Evolutionary conservation across 2,329 filamentous ascomycete genomes (phyloP).

Genomic region (Cucurbitaria berberidis): DNA sequence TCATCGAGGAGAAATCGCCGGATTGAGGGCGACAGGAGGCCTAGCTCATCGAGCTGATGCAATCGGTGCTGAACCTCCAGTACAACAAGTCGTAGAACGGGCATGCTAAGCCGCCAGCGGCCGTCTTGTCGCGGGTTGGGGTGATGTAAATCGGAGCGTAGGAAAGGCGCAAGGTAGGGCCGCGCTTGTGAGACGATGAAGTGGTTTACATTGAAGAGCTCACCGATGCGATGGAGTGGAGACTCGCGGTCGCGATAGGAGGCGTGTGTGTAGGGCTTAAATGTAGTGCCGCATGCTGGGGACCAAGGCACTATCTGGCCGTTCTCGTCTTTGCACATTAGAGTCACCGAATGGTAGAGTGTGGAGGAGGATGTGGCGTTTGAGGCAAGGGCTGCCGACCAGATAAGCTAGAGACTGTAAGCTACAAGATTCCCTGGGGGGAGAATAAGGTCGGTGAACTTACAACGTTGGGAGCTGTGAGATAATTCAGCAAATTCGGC

Average conservation of each 20-base stretch:
- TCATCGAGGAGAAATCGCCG: slow-evolving; percentile 83
- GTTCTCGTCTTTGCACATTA: slow-evolving; percentile 78
- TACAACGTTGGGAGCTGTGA: slow-evolving; percentile 92
- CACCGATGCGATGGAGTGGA: slow-evolving; percentile 73
- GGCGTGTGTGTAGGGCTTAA: slow-evolving; percentile 69
- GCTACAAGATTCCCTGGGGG: neutral
- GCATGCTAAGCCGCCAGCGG: slow-evolving; percentile 63
- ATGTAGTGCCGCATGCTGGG: slow-evolving; percentile 64
- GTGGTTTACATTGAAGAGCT: slow-evolving; percentile 92
- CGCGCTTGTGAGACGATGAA: slow-evolving; percentile 93
- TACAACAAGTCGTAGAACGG: slow-evolving; percentile 68
- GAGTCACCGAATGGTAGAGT: slow-evolving; percentile 68
- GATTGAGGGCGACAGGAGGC: slow-evolving; percentile 71
- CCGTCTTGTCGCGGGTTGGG: slow-evolving; percentile 66
- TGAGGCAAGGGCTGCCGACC: slow-evolving; percentile 78
- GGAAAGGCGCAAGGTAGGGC: slow-evolving; percentile 86
- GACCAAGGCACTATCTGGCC: slow-evolving; percentile 78
- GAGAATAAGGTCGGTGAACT: slow-evolving; percentile 47
- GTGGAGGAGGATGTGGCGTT: slow-evolving; percentile 72
- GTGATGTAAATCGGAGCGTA: slow-evolving; percentile 80
- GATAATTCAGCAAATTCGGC: slow-evolving; percentile 86
- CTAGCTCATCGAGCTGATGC: slow-evolving; percentile 78
- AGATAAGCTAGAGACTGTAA: slow-evolving; percentile 67
- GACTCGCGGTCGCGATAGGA: slow-evolving; percentile 71
- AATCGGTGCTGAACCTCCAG: slow-evolving; percentile 82